Conservation (phyloP, 805 yeast genomes). For the Wickerhamiella alocasiicola region DNA sequence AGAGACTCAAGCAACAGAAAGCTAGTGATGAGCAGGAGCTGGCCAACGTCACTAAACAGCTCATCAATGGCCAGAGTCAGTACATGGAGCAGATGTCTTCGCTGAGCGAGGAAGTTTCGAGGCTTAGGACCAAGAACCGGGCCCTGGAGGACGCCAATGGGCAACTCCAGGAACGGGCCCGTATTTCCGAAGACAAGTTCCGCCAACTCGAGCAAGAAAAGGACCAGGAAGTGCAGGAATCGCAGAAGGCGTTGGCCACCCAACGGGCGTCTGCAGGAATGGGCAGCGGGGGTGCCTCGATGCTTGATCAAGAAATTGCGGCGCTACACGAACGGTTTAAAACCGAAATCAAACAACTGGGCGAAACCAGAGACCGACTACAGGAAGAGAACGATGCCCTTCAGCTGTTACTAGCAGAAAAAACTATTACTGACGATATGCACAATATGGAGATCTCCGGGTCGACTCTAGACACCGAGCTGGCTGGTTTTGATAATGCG, state of each 20-base stretch:
- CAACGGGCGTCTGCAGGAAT: neutral
- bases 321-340: constrained; percentile 20
- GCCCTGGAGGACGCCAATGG: neutral
- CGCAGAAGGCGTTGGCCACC: constrained; percentile 1
- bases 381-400: constrained; percentile 27
- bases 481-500: constrained; percentile 5
- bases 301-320: constrained; percentile 24
- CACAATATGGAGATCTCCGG: constrained; percentile 3
- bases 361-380: constrained; percentile 44
- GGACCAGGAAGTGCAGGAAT: constrained; percentile 3
- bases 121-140: constrained; percentile 12
- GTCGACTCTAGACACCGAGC: constrained; percentile 13
- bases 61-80: constrained; percentile 23
- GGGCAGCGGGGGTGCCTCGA: constrained; percentile 15
- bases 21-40: constrained; percentile 18
- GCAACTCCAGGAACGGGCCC: neutral
- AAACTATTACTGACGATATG: constrained; percentile 22
- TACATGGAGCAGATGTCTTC: constrained; percentile 17
- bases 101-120: constrained; percentile 19
- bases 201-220: constrained; percentile 3
- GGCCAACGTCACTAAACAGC: constrained; percentile 23
- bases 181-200: neutral
- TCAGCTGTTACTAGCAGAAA: constrained; percentile 27
- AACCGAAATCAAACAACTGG: constrained; percentile 37
- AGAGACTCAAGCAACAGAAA: neutral